These are phyloP conservation scores for Grosmannia huntii DNA, from an alignment of 2,329 filamentous ascomycete species.

Conservation along the genomic window DNA sequence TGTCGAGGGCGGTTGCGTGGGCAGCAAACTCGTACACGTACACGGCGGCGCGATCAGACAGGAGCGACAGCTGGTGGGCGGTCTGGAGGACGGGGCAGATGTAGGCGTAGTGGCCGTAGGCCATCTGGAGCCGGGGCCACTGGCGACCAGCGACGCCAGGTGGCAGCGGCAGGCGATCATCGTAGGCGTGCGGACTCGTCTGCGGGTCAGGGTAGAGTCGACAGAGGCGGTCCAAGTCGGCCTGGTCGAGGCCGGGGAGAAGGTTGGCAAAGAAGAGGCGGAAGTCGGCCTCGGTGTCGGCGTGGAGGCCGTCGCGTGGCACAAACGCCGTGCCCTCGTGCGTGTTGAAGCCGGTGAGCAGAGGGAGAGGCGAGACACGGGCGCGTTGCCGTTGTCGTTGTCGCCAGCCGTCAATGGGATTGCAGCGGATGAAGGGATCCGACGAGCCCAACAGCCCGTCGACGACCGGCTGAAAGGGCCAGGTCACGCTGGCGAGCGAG, in stretches of 20 bases:
- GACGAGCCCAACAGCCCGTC: conserved; percentile 31
- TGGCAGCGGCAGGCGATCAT: conserved; percentile 21
- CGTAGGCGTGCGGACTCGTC: conserved; percentile 8
- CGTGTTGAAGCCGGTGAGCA: conserved; percentile 58
- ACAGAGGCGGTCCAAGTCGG: conserved; percentile 43
- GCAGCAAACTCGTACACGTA: conserved; percentile 51
- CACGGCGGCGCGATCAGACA: too few relatives aligned
- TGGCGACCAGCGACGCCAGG: conserved; percentile 32
- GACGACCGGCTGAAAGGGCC: conserved; percentile 59
- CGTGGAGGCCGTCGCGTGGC: conserved; percentile 22
- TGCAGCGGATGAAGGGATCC: conserved; percentile 30
- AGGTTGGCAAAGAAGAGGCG: conserved; percentile 46
- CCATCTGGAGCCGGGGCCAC: conserved; percentile 44
- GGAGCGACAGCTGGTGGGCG: conserved; percentile 23
- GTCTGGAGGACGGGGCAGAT: conserved; percentile 51
- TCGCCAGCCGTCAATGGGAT: conserved; percentile 48
- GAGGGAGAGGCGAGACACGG: too few relatives aligned
- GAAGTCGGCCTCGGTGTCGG: conserved; percentile 38
- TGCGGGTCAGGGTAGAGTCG: conserved; percentile 49
- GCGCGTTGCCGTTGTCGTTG: conserved; percentile 32
- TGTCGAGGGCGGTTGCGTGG: conserved; percentile 21
- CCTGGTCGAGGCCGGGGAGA: conserved; percentile 39
- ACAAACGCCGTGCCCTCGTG: conserved; percentile 59
- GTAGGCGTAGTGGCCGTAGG: conserved; percentile 53
- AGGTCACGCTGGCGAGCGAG: conserved; percentile 32